phyloP scores from a whole-genome alignment of 2,329 filamentous ascomycete species.

The Xylariales sp. region DNA sequence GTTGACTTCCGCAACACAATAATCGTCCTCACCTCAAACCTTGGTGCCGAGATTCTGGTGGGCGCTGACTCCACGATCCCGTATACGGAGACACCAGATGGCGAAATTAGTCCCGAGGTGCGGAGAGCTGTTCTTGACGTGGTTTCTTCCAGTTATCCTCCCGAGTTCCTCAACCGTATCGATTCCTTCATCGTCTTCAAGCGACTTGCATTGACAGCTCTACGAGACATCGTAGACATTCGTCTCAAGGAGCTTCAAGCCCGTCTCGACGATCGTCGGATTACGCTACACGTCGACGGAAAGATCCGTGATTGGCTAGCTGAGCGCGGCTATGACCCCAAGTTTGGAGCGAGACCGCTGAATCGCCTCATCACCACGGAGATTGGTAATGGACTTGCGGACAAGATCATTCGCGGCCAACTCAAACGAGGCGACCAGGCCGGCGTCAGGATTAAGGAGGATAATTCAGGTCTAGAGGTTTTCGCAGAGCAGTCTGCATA shows the following conservation, averaged over 20 bases:
- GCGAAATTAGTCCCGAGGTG: slow-evolving; percentile 67
- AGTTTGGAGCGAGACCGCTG: slow-evolving; percentile 83
- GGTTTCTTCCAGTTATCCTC: slow-evolving; percentile 69
- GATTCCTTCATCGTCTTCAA: slow-evolving; percentile 98
- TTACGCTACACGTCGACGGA: slow-evolving; percentile 65
- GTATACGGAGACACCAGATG: slow-evolving; percentile 57
- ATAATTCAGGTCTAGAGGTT: slow-evolving; percentile 54
- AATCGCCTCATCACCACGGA: slow-evolving; percentile 88
- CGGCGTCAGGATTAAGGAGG: slow-evolving; percentile 62
- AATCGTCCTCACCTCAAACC: slow-evolving; percentile 92
- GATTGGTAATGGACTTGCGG: slow-evolving; percentile 82
- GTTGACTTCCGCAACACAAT: slow-evolving; percentile 96
- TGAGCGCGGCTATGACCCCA: slow-evolving; percentile 83
- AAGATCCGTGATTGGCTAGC: slow-evolving; percentile 82
- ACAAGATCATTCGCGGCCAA: slow-evolving; percentile 85
- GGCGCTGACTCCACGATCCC: slow-evolving; percentile 63
- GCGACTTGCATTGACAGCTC: slow-evolving; percentile 69
- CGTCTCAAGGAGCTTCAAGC: slow-evolving; percentile 78
- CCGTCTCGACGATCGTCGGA: slow-evolving; percentile 79
- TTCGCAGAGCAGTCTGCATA: slow-evolving; percentile 12
- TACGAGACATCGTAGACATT: slow-evolving; percentile 92
- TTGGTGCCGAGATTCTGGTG: slow-evolving; percentile 88
- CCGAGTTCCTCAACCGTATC: slow-evolving; percentile 94
- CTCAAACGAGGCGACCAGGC: slow-evolving; percentile 72
- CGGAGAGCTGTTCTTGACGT: slow-evolving; percentile 85